Evolutionary conservation across 192 early-diverging fungal species (phyloP).

Genomic region (Coemansia sp.): DNA sequence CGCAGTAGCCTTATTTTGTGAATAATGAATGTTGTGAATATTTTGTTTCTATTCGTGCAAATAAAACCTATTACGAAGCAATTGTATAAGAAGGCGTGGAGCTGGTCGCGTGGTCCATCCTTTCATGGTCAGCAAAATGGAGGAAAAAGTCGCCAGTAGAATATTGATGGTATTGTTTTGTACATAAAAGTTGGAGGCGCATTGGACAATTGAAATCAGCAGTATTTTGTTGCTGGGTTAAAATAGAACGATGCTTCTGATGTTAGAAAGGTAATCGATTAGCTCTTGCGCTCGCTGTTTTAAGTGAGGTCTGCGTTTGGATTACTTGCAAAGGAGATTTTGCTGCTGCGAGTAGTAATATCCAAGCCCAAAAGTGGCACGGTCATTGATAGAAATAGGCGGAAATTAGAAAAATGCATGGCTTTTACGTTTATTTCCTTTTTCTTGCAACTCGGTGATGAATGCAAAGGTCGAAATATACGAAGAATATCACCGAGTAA

Average conservation of each 20-base stretch:
- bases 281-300: background rate
- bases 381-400: background rate
- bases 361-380: background rate
- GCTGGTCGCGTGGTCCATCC: constrained; percentile 1
- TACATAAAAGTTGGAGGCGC: background rate
- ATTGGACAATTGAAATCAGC: background rate
- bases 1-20: no score
- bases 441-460: background rate
- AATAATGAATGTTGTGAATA: no score
- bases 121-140: background rate
- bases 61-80: background rate
- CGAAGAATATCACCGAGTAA: background rate
- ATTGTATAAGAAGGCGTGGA: background rate
- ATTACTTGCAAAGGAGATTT: background rate
- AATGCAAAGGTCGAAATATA: background rate
- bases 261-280: background rate
- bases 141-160: background rate
- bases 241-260: background rate
- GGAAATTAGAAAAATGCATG: constrained; percentile 4
- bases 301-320: background rate
- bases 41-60: background rate
- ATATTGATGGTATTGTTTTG: constrained; percentile 5
- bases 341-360: background rate
- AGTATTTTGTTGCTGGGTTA: background rate
- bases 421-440: background rate